phyloP scores from a whole-genome alignment of 2,329 filamentous ascomycete genomes.

The Fusarium sp. region DNA sequence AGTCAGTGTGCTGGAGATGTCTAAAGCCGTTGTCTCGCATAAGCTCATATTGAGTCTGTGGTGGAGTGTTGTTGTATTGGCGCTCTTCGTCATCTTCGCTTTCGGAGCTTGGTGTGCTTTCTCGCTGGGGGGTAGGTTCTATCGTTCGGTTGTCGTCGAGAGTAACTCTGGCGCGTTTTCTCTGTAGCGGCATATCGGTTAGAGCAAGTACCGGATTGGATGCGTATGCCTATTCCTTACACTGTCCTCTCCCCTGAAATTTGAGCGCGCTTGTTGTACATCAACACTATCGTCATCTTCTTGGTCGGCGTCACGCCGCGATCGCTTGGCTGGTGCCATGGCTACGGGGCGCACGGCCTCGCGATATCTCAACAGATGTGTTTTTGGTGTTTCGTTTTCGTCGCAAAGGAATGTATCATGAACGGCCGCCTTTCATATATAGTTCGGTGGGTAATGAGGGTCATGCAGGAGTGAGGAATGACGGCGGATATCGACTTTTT shows the following conservation, averaged over 20 bases:
- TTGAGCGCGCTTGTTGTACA: slow-evolving; percentile 59
- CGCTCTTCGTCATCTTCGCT: slow-evolving; percentile 50
- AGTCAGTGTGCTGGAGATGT: slow-evolving; percentile 69
- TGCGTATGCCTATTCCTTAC: slow-evolving; percentile 53
- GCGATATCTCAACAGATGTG: slow-evolving; percentile 4
- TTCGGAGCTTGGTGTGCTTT: slow-evolving; percentile 50
- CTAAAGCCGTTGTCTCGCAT: slow-evolving; percentile 72
- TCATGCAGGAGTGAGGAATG: too few relatives aligned
- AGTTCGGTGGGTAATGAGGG: neutral
- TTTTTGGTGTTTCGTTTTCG: neutral
- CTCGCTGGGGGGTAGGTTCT: slow-evolving; percentile 30
- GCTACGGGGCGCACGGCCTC: slow-evolving; percentile 23
- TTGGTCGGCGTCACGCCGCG: slow-evolving; percentile 55
- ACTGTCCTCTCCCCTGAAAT: slow-evolving; percentile 55
- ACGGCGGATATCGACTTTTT: neutral
- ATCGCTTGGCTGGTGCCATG: slow-evolving; percentile 60
- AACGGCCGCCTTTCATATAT: too few relatives aligned
- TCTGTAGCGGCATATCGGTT: slow-evolving; percentile 36
- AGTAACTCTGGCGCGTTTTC: slow-evolving; percentile 56
- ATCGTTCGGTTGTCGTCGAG: slow-evolving; percentile 38
- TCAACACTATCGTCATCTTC: slow-evolving; percentile 56
- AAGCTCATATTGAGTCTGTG: slow-evolving; percentile 73
- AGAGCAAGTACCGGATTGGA: neutral
- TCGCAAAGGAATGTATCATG: neutral
- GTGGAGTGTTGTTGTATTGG: slow-evolving; percentile 54